Base-by-base conservation (phyloP, 2,329 filamentous ascomycete genomes). In the Herpotrichia juniperi region DNA sequence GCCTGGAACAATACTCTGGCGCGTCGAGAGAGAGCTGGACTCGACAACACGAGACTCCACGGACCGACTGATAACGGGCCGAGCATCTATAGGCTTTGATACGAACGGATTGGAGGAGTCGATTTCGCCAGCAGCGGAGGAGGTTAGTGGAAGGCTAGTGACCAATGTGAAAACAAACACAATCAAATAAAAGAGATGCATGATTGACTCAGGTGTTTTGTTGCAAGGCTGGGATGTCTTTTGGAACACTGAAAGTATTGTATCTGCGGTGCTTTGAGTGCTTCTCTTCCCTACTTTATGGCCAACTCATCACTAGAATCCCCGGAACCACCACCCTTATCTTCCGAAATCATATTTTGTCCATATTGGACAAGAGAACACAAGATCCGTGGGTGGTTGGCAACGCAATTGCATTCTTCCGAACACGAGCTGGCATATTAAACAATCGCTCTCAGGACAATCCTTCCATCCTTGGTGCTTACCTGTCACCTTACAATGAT, bases 31-130 rank as follows among this genome's bases (percentile, higher is more conserved):
- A 9, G n/a, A 34, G 4, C 26, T 4, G 22, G 44, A 17, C 9
- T 35, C 46, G n/a, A 48, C 24, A 6, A 34, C 34, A 17, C 46
- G 46, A 7, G 31, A 19, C 16, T 48, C 46, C 10, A 42, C 25
- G 3, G 46, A 25, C 40, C 35, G 46, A 34, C 35, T 25, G 21
- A 19, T 30, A 25, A 48, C 22, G 16, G 45, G 45, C 8, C 45
- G 10, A 24, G 21, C 34, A 22, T 40, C 17, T 14, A 46, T 17
- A 21, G 44, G 44, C 19, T 21, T 46, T 17, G 35, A 17, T 21
- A 17, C 21, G 17, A 40, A 24, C 5, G 35, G 35, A 22, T 40
- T 17, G 9, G 16, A 21, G 17, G 16, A 8, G 17, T 21, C 42
- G 19, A 32, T 45, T 7, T 31, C 42, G 10, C 42, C 28, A 6